These are phyloP conservation scores for Naganishia liquefaciens DNA, from an alignment of 1,284 basidiomycete species.

Conservation along the genomic window DNA sequence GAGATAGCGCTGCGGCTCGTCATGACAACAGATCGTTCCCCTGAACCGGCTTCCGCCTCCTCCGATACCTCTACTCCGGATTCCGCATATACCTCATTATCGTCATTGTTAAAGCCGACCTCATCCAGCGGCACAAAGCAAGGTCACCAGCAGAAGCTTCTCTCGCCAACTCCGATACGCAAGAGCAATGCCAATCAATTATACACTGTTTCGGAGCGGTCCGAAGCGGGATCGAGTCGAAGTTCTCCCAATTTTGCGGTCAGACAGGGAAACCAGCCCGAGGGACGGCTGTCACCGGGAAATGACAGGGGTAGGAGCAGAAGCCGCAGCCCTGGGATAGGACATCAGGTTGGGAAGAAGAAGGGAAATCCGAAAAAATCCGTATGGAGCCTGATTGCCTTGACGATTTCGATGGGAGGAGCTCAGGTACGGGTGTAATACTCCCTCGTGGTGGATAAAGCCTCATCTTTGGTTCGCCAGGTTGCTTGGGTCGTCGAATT, in stretches of 20 bases:
- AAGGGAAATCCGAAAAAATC: slow-evolving; percentile 36
- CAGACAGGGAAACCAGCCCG: not conserved
- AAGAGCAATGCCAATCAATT: slow-evolving; percentile 10
- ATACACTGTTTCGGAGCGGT: slow-evolving; percentile 25
- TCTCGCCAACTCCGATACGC: slow-evolving; percentile 17
- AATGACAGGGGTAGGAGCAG: slow-evolving; percentile 5
- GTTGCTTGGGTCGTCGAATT: slow-evolving; percentile 51
- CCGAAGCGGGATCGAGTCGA: slow-evolving; percentile 16
- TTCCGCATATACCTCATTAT: slow-evolving; percentile 31
- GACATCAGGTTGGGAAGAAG: slow-evolving; percentile 18
- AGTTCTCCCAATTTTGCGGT: slow-evolving; percentile 8
- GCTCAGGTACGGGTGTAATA: slow-evolving; percentile 63
- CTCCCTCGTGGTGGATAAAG: not conserved
- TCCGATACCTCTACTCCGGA: slow-evolving; percentile 1
- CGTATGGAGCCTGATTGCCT: slow-evolving; percentile 53
- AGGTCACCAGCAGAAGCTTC: slow-evolving; percentile 17
- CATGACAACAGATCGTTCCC: slow-evolving; percentile 5
- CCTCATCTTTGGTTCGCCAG: slow-evolving; percentile 75
- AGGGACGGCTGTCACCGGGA: not conserved
- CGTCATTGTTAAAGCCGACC: slow-evolving; percentile 24
- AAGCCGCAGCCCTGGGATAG: slow-evolving; percentile 15
- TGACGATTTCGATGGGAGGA: slow-evolving; percentile 64
- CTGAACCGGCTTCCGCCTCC: not conserved
- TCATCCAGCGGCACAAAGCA: not conserved
- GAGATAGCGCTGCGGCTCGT: not conserved